Conservation (phyloP, 2,329 filamentous ascomycete species). For the Diaporthe sp. region DNA sequence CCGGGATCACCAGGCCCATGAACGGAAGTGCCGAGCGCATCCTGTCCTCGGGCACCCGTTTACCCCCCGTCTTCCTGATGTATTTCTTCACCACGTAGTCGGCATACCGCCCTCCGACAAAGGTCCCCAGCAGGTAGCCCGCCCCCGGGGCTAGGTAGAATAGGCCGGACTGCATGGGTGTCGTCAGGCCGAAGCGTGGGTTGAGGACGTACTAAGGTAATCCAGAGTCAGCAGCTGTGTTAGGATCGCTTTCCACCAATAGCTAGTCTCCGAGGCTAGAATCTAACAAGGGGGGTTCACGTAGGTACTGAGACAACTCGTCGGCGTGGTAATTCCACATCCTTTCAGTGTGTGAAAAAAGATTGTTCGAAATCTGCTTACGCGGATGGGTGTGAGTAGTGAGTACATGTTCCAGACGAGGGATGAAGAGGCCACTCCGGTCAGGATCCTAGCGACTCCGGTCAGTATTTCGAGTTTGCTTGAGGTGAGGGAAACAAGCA, state of each 20-base stretch:
- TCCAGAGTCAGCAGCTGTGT: background rate
- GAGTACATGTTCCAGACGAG: conserved; percentile 80
- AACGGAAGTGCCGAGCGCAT: conserved; percentile 70
- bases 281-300: background rate
- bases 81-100: conserved; percentile 72
- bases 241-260: background rate
- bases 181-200: conserved; percentile 72
- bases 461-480: background rate
- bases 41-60: conserved; percentile 76
- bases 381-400: conserved; percentile 72
- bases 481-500: too few species aligned
- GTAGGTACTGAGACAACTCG: background rate
- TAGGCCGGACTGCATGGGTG: conserved; percentile 71
- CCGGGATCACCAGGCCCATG: conserved; percentile 69
- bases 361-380: background rate
- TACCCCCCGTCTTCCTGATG: conserved; percentile 59
- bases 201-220: conserved; percentile 68
- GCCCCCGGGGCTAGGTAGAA: conserved; percentile 78
- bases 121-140: conserved; percentile 74
- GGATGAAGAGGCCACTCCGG: conserved; percentile 65
- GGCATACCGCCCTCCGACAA: conserved; percentile 76
- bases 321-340: background rate
- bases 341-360: too few species aligned
- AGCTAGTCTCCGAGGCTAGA: background rate
- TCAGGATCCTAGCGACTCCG: conserved; percentile 50